These are phyloP conservation scores for Collariella sp. DNA, from an alignment of 495 filamentous ascomycete species.

Conservation along the genomic window DNA sequence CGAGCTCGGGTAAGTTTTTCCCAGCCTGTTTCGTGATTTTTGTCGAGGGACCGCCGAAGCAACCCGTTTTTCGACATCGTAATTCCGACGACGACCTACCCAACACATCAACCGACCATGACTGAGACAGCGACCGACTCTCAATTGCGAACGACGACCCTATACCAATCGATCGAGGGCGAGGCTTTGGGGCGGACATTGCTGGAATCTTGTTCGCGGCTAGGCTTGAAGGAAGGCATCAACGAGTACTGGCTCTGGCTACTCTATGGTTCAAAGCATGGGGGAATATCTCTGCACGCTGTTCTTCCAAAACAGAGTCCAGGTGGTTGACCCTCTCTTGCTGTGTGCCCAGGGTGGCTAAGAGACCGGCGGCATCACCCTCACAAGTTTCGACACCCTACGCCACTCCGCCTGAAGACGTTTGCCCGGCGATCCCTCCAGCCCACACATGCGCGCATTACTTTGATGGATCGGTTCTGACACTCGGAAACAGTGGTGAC, in stretches of 20 bases:
- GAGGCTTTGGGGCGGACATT: background rate
- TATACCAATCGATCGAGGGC: background rate
- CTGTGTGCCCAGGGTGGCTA: background rate
- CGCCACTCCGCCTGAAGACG: background rate
- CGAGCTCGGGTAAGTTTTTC: conserved; percentile 79
- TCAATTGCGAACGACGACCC: background rate
- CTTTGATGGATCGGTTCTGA: conserved; percentile 13
- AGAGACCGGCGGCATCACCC: too few relatives aligned
- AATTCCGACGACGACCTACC: background rate
- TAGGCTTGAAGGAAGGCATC: too few relatives aligned
- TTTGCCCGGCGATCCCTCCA: conserved; percentile 10
- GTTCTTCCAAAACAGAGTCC: background rate
- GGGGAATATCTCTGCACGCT: background rate
- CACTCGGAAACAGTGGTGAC: conserved; percentile 68
- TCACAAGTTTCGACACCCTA: background rate
- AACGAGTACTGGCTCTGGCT: too few relatives aligned
- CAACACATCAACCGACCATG: background rate
- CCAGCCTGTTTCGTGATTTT: background rate
- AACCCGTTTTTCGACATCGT: background rate
- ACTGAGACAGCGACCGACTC: background rate
- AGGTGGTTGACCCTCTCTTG: background rate
- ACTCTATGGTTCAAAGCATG: background rate
- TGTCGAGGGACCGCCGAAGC: conserved; percentile 13
- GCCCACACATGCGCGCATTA: background rate
- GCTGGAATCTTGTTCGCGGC: too few relatives aligned